Evolutionary conservation across 768 basidiomycete species (phyloP), one percentile per base, ranked within the genome.

Genomic region (Trametes cingulata): DNA sequence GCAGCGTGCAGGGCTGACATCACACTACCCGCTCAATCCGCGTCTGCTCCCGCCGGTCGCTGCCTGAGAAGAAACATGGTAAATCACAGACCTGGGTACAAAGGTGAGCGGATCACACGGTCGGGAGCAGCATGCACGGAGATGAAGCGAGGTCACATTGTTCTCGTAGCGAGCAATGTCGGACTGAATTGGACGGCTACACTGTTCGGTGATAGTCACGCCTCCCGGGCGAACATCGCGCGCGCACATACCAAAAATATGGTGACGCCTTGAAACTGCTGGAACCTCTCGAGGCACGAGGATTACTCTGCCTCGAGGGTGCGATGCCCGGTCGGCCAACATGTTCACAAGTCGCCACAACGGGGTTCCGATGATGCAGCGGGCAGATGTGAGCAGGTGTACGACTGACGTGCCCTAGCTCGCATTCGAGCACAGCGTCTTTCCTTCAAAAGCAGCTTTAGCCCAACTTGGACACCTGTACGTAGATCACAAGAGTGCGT

Each of bases 121-220:
- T 42, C 33, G 19, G 33, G 19, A n/a, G 35, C 29, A 29, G 55
- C 53, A 43, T 52, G 50, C 35, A 42, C 55, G 55, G 61, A 25
- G 42, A 50, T 43, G 55, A 57, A 49, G 55, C 8, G 12, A 46
- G 55, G 55, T 56, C 61, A 61, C 60, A 61, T 62, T 62, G 61
- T 25, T 12, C 20, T 19, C 41, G 42, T 22, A n/a, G 35, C 50
- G 49, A 5, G 12, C 15, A 42, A 35, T 17, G n/a, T 1, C 9
- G 33, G 36, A 54, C 37, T 41, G 45, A 36, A 45, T 46, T 36
- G 33, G 19, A 33, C 50, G 49, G 14, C 8, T 27, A 6, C 14
- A 35, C 10, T 8, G 43, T 4, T 37, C 35, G 43, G 43, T 55
- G 29, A 47, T 55, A 22, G 43, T 35, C 43, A 37, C 17, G 20